Conservation (phyloP, 2,329 filamentous ascomycete genomes). For the Aspergillus sergii region DNA sequence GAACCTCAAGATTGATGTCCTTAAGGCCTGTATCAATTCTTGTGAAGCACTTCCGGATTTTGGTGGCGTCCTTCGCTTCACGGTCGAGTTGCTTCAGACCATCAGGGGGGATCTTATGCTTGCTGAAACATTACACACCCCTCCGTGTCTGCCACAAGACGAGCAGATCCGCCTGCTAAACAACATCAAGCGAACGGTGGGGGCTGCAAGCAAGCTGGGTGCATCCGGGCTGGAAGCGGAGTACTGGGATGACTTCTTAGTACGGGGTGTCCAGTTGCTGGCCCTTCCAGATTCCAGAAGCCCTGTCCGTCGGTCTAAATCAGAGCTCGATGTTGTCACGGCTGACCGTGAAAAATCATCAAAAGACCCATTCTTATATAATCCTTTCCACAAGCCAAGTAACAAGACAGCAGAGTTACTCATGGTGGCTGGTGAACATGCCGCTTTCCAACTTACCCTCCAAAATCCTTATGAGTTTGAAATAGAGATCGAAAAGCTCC, state of each 20-base stretch:
- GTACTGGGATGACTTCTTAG: slow-evolving; percentile 96
- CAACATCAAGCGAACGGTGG: slow-evolving; percentile 82
- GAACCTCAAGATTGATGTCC: slow-evolving; percentile 79
- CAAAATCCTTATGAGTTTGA: slow-evolving; percentile 96
- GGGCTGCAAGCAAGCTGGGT: slow-evolving; percentile 74
- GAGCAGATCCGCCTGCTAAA: slow-evolving; percentile 84
- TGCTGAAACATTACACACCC: slow-evolving; percentile 66
- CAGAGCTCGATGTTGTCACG: slow-evolving; percentile 51
- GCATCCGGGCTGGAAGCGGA: slow-evolving; percentile 71
- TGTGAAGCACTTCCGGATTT: slow-evolving; percentile 94
- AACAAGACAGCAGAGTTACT: slow-evolving; percentile 62
- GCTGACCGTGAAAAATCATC: slow-evolving; percentile 42
- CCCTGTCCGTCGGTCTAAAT: slow-evolving; percentile 65
- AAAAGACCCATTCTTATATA: slow-evolving; percentile 88
- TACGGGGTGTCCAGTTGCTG: slow-evolving; percentile 75
- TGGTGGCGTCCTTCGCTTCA: slow-evolving; percentile 83
- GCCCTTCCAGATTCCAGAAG: slow-evolving; percentile 61
- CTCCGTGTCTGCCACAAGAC: slow-evolving; percentile 72
- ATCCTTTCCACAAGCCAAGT: slow-evolving; percentile 78
- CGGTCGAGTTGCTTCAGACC: slow-evolving; percentile 78
- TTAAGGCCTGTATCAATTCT: slow-evolving; percentile 88
- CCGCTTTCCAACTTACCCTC: slow-evolving; percentile 77
- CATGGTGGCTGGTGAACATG: slow-evolving; percentile 76
- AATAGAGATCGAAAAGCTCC: slow-evolving; percentile 81
- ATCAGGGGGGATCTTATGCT: slow-evolving; percentile 76